Evolutionary conservation across 106 monocot genomes (phyloP), one percentile per base, ranked within the genome.

Genomic region (Xerophyta viscosa): DNA sequence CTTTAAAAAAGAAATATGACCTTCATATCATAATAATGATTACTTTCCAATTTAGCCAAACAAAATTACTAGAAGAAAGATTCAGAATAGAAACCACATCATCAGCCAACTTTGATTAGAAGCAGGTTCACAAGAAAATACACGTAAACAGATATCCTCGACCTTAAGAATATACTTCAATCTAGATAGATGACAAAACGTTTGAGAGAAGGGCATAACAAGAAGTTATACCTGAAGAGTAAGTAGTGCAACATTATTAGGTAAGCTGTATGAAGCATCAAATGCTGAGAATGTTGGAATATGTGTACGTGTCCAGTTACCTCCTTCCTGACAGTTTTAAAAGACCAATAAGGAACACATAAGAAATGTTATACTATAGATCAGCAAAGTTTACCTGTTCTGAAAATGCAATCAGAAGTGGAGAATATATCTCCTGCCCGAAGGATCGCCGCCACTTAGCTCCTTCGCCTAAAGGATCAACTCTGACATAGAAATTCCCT

Each of bases 361-460:
- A 20, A 7, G 15, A 31, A 41, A 46, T 15, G 45, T 29, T 57
- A 49, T 60, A 6, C 11, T 33, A 42, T 61, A 3, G 1, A 43
- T 33, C 5, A 41, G 41, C 12, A 29, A 31, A 46, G 7, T 27
- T 62, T 66, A 84, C 94, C 81, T 84, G 80, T 54, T 81, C 78
- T 24, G 94, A 61, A 60, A 96, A 96, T 58, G 94, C 84, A 24
- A 88, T 12, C 22, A 88, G 81, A 65, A 96, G 84, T 62, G 94
- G 94, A 52, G 94, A 88, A 57, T 88, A 96, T 43, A 96, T 78
- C 66, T 96, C 94, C 60, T 96, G 94, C 20, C 94, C 94, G 47
- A 68, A 36, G 12, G 88, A 64, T 24, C 94, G 75, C 12, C 94
- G 94, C 94, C 94, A 96, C 66, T 65, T 88, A 28, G 94, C 72